Conservation (phyloP, 1,139 yeast species). For the Oligophagozyma castellii region DNA sequence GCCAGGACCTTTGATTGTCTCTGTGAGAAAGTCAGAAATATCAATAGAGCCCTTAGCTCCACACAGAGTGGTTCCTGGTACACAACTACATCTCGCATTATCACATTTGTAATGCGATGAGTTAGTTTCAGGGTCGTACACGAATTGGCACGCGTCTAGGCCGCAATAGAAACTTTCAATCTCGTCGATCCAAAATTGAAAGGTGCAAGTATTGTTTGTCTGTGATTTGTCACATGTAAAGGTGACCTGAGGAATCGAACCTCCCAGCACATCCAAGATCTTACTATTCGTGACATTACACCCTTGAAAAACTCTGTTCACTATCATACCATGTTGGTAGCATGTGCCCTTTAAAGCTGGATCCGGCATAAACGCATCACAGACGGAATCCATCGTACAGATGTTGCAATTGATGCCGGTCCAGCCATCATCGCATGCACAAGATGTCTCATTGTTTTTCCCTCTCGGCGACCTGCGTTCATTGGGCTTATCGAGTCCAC, state of each 20-base stretch:
- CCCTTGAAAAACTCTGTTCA: constrained; percentile 73
- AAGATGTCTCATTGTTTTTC: constrained; percentile 32
- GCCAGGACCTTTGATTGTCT: constrained; percentile 88
- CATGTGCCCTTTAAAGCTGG: constrained; percentile 72
- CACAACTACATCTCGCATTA: constrained; percentile 65
- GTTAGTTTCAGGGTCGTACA: constrained; percentile 49
- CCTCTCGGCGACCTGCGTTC: constrained; percentile 50
- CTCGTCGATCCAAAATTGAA: constrained; percentile 93
- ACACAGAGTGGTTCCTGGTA: constrained; percentile 87
- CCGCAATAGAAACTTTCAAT: constrained; percentile 85
- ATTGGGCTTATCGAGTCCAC: constrained; percentile 55
- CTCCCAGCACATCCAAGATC: constrained; percentile 64
- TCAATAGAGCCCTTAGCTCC: constrained; percentile 92
- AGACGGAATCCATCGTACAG: constrained; percentile 57
- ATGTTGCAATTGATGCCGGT: constrained; percentile 83
- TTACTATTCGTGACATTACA: constrained; percentile 89
- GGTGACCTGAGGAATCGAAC: constrained; percentile 81
- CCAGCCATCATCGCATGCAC: constrained; percentile 83
- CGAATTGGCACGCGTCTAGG: constrained; percentile 52
- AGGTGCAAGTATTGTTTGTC: constrained; percentile 39
- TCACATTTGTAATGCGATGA: constrained; percentile 69
- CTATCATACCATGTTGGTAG: constrained; percentile 75
- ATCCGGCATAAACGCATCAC: constrained; percentile 82
- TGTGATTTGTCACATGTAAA: constrained; percentile 57
- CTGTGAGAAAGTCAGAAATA: constrained; percentile 80